phyloP scores from a whole-genome alignment of 2,329 filamentous ascomycete genomes.

The Cercospora sesami region DNA sequence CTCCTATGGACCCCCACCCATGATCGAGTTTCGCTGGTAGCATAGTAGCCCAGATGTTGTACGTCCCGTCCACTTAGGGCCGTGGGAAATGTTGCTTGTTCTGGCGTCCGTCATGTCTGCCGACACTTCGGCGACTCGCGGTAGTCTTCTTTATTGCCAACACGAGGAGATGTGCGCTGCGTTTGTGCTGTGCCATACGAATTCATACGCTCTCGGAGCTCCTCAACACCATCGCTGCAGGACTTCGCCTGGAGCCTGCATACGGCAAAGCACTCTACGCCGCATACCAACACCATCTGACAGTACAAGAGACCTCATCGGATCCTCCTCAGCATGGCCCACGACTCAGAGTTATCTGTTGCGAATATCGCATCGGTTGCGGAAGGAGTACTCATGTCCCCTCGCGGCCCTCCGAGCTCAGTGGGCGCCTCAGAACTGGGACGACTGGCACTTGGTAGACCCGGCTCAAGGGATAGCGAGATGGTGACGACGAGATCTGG shows the following conservation, averaged over 20 bases:
- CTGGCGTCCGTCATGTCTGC: constrained; percentile 14
- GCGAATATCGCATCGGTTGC: constrained; percentile 12
- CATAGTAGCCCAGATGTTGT: constrained; percentile 20
- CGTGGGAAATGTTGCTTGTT: constrained; percentile 20
- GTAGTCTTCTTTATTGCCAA: neutral
- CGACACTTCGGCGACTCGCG: constrained; percentile 24
- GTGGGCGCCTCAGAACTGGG: constrained; percentile 26
- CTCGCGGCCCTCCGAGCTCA: constrained; percentile 15
- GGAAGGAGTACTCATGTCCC: constrained; percentile 25
- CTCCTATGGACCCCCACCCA: constrained; percentile 10
- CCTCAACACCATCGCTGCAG: constrained; percentile 8
- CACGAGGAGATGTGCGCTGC: constrained; percentile 4
- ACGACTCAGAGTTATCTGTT: constrained; percentile 16
- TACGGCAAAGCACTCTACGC: constrained; percentile 20
- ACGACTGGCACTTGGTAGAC: constrained; percentile 18
- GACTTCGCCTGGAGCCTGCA: constrained; percentile 8
- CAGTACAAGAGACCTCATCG: constrained; percentile 15
- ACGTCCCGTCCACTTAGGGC: constrained; percentile 19
- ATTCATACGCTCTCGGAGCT: constrained; percentile 8
- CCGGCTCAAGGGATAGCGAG: constrained; percentile 11
- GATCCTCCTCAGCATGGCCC: constrained; percentile 15
- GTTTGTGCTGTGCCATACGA: constrained; percentile 17
- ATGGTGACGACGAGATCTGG: constrained; percentile 25
- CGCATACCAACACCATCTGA: neutral
- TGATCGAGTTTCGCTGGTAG: constrained; percentile 15